phyloP scores from a whole-genome alignment of 2,329 filamentous ascomycete species.

The Pseudophaeomoniella oleicola region DNA sequence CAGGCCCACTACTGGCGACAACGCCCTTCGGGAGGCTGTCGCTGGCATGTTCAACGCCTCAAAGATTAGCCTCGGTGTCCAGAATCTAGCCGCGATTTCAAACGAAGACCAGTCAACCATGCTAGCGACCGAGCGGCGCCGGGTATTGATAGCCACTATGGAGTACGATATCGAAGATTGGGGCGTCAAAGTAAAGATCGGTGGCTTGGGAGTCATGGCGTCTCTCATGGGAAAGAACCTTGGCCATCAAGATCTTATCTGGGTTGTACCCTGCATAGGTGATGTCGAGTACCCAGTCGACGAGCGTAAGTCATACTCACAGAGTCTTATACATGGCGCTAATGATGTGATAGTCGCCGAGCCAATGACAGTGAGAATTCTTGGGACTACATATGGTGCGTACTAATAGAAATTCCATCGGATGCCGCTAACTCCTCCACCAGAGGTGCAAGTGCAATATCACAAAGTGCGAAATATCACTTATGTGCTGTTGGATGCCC shows the following conservation, averaged over 20 bases:
- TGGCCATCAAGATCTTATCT: slow-evolving; percentile 40
- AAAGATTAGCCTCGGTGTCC: background rate
- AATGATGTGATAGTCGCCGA: too few species aligned
- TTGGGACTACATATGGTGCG: slow-evolving; percentile 36
- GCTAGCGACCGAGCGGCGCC: slow-evolving; percentile 14
- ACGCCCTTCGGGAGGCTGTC: background rate
- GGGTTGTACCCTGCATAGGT: slow-evolving; percentile 36
- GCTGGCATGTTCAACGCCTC: background rate
- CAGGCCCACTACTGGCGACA: background rate
- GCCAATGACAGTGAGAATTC: slow-evolving; percentile 39
- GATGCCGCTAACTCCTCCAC: too few species aligned
- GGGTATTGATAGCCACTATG: slow-evolving; percentile 46
- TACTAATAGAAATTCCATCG: too few species aligned
- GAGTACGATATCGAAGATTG: slow-evolving; percentile 50
- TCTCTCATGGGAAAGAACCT: slow-evolving; percentile 44
- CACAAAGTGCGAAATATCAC: slow-evolving; percentile 42
- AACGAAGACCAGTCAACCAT: too few species aligned
- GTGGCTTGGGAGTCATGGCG: slow-evolving; percentile 48
- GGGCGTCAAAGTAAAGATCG: slow-evolving; percentile 48
- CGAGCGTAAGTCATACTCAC: too few species aligned
- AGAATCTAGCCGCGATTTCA: background rate
- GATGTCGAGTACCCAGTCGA: slow-evolving; percentile 38
- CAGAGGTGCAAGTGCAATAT: slow-evolving; percentile 42
- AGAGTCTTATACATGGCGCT: too few species aligned
- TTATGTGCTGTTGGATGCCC: slow-evolving; percentile 43